These are phyloP conservation scores for Oryza rufipogon DNA, from an alignment of 176 grass and related monocot genomes.

Conservation along the genomic window DNA sequence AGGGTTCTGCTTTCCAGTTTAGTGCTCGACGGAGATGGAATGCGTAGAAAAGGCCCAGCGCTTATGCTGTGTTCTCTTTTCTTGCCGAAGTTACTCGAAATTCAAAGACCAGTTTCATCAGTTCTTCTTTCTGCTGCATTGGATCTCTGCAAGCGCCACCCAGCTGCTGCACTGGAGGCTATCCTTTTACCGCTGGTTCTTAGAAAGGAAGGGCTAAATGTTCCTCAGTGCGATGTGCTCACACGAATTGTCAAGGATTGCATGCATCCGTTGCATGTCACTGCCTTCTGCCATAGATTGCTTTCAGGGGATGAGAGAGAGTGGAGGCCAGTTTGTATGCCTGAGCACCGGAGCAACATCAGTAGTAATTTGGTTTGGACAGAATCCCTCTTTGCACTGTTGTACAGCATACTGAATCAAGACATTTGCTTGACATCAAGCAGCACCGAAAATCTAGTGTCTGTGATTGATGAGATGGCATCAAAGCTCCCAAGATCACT, in stretches of 20 bases:
- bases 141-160: conserved; percentile 71
- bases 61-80: conserved; percentile 74
- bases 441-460: conserved; percentile 48
- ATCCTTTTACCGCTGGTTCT: conserved; percentile 72
- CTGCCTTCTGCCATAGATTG: conserved; percentile 75
- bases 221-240: conserved; percentile 61
- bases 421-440: conserved; percentile 71
- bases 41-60: conserved; percentile 27
- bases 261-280: conserved; percentile 74
- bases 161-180: conserved; percentile 61
- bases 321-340: conserved; percentile 51
- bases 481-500: conserved; percentile 54
- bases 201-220: conserved; percentile 62
- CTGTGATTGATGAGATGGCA: conserved; percentile 57
- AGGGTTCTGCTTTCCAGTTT: conserved; percentile 63
- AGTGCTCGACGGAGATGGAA: conserved; percentile 36
- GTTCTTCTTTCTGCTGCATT: conserved; percentile 58
- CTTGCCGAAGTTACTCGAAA: conserved; percentile 63
- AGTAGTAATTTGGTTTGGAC: conserved; percentile 60
- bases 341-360: conserved; percentile 54
- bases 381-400: conserved; percentile 71
- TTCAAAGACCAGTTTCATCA: conserved; percentile 63
- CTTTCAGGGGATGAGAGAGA: conserved; percentile 54
- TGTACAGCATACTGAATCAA: conserved; percentile 73
- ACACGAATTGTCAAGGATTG: conserved; percentile 70